Conservation (phyloP, 352 stramenopile species). For the Phytopythium aichiense region DNA sequence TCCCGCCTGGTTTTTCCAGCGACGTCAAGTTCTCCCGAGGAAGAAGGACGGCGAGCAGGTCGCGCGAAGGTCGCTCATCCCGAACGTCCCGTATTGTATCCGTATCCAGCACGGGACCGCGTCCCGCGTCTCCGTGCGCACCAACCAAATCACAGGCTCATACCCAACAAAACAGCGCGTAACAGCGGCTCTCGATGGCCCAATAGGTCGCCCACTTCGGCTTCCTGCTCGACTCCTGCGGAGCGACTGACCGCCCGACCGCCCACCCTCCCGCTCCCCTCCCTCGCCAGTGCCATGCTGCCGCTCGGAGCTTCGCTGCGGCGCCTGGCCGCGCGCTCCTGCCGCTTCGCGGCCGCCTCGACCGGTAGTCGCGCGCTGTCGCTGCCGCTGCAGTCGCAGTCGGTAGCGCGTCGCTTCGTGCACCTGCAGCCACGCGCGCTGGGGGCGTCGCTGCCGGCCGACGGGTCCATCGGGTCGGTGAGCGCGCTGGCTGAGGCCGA, state of each 20-base stretch:
- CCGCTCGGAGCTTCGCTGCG: constrained; percentile 28
- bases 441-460: constrained; percentile 8
- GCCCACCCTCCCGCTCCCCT: neutral
- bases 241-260: neutral
- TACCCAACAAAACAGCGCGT: constrained; percentile 1
- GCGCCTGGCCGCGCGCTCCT: constrained; percentile 21
- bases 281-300: constrained; percentile 15
- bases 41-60: neutral
- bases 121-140: constrained; percentile 4
- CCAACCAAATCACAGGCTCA: constrained; percentile 2
- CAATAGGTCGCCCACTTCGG: neutral
- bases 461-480: constrained; percentile 4
- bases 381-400: neutral
- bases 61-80: neutral
- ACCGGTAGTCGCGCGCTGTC: constrained; percentile 6
- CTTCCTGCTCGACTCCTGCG: neutral
- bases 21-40: neutral
- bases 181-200: too few relatives aligned
- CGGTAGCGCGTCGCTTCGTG: neutral
- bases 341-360: constrained; percentile 5
- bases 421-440: constrained; percentile 11
- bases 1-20: neutral
- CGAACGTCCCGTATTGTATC: neutral
- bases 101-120: neutral
- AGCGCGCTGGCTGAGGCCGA: constrained; percentile 11